These are phyloP conservation scores for Neurospora cerealis DNA, from an alignment of 495 filamentous ascomycete genomes.

Conservation along the genomic window DNA sequence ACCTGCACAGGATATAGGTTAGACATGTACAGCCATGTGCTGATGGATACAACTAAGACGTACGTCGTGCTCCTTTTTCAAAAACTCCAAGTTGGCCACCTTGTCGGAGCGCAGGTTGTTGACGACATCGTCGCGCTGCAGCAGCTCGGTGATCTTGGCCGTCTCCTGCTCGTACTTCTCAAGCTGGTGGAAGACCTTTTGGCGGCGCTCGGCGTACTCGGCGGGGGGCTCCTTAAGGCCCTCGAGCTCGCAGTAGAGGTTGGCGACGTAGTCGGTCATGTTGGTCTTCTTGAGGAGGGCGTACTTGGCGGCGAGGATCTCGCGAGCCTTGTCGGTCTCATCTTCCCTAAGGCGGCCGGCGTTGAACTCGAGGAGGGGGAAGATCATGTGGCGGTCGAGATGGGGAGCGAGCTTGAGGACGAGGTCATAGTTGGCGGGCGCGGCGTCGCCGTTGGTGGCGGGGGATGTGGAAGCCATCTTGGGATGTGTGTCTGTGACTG, in stretches of 20 bases:
- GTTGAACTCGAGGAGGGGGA: slow-evolving; percentile 81
- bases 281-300: slow-evolving; percentile 89
- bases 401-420: slow-evolving; percentile 81
- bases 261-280: slow-evolving; percentile 95
- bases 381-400: slow-evolving; percentile 92
- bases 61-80: slow-evolving; percentile 76
- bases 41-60: background rate
- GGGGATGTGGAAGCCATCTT: slow-evolving; percentile 26
- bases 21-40: background rate
- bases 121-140: slow-evolving; percentile 80
- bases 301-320: slow-evolving; percentile 76
- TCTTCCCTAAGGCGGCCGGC: slow-evolving; percentile 43
- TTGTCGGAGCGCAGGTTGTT: slow-evolving; percentile 87
- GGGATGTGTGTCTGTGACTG: background rate
- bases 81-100: slow-evolving; percentile 88
- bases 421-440: slow-evolving; percentile 59
- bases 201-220: slow-evolving; percentile 77
- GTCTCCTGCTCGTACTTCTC: slow-evolving; percentile 77
- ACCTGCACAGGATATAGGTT: slow-evolving; percentile 38
- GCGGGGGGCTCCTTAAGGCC: slow-evolving; percentile 65
- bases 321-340: slow-evolving; percentile 47
- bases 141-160: slow-evolving; percentile 69
- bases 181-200: slow-evolving; percentile 75
- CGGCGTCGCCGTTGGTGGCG: slow-evolving; percentile 40
- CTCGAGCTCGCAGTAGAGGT: slow-evolving; percentile 78